Evolutionary conservation across 2,329 filamentous ascomycete genomes (phyloP).

Genomic region (Aspergillus brunneoviolaceus): DNA sequence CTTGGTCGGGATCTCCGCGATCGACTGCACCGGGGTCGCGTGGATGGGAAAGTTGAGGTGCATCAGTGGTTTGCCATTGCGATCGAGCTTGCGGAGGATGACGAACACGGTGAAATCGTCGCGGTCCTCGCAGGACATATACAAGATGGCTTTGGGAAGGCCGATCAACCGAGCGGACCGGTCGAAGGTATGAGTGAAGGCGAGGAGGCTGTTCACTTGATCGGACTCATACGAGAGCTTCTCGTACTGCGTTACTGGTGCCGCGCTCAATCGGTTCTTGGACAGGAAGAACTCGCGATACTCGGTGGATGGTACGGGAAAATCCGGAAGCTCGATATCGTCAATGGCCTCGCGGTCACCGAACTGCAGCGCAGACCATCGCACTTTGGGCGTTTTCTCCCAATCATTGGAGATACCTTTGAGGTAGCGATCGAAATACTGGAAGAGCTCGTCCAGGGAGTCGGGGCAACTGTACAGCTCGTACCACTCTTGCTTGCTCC

Average conservation of each 20-base stretch:
- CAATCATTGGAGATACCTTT: conserved; percentile 47
- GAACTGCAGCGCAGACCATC: conserved; percentile 44
- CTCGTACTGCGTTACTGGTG: background rate
- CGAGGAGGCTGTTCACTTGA: conserved; percentile 7
- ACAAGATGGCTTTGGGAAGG: conserved; percentile 46
- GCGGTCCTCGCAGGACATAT: conserved; percentile 42
- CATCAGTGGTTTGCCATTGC: conserved; percentile 41
- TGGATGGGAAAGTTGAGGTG: conserved; percentile 27
- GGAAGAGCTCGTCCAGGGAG: conserved; percentile 38
- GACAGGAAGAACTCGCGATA: conserved; percentile 36
- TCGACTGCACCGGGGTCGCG: background rate
- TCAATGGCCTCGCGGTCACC: conserved; percentile 30
- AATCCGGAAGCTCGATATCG: conserved; percentile 35
- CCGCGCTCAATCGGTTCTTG: conserved; percentile 11
- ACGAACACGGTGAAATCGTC: conserved; percentile 49
- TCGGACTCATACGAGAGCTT: conserved; percentile 37
- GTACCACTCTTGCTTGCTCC: conserved; percentile 48
- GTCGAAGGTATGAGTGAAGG: conserved; percentile 42
- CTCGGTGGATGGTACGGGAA: conserved; percentile 35
- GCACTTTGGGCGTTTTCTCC: conserved; percentile 49
- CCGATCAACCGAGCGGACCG: conserved; percentile 43
- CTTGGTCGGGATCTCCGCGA: background rate
- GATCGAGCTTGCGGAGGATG: conserved; percentile 45
- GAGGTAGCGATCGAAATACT: conserved; percentile 51
- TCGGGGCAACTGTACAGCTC: conserved; percentile 42